Conservation (phyloP, 2,329 filamentous ascomycete genomes). For the Penicillium griseofulvum region DNA sequence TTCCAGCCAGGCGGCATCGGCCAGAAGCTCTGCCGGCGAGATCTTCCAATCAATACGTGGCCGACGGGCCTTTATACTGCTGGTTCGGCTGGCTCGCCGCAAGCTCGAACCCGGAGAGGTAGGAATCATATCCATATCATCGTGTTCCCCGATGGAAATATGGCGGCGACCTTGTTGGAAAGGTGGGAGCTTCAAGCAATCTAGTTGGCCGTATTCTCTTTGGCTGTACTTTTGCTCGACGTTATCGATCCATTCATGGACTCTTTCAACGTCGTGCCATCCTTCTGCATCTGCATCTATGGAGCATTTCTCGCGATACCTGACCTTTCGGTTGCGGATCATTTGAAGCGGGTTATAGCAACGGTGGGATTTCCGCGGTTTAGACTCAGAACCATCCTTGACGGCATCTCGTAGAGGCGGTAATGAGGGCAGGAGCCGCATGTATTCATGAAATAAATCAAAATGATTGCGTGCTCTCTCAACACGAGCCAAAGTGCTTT, state of each 20-base stretch:
- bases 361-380: conserved; percentile 51
- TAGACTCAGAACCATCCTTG: conserved; percentile 14
- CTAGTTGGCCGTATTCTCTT: conserved; percentile 46
- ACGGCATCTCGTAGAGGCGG: conserved; percentile 60
- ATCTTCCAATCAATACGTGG: conserved; percentile 82
- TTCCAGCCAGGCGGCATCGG: conserved; percentile 88
- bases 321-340: conserved; percentile 82
- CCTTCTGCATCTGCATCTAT: conserved; percentile 74
- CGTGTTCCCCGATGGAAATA: conserved; percentile 15
- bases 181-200: conserved; percentile 45
- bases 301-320: conserved; percentile 70
- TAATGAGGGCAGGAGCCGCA: conserved; percentile 73
- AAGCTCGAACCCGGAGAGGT: conserved; percentile 42
- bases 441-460: conserved; percentile 81
- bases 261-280: conserved; percentile 70
- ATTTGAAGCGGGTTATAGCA: conserved; percentile 89
- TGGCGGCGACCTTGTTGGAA: conserved; percentile 32
- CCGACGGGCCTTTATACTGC: conserved; percentile 61
- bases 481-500: conserved; percentile 75
- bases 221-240: conserved; percentile 54
- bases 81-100: conserved; percentile 42
- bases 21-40: conserved; percentile 78
- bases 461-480: conserved; percentile 82
- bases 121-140: conserved; percentile 26
- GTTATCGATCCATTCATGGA: conserved; percentile 73